Conservation (phyloP, 1,284 basidiomycete genomes). For the Hymenochaete sp. region DNA sequence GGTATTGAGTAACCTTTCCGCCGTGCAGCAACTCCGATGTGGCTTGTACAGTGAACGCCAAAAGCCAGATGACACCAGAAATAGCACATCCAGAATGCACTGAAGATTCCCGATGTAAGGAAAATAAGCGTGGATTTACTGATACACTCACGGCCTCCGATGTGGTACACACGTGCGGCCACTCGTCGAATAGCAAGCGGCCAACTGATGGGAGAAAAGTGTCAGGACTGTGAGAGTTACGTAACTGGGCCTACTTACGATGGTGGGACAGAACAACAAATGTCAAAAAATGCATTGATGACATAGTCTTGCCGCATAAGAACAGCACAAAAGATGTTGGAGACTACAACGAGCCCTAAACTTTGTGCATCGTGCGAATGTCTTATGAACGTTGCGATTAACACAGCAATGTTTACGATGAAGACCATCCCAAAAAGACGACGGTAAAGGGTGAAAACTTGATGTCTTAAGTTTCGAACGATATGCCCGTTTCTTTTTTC, state of each 20-base stretch:
- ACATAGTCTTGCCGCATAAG: slow-evolving; percentile 58
- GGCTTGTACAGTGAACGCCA: slow-evolving; percentile 43
- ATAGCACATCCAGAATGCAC: slow-evolving; percentile 50
- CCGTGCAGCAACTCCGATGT: slow-evolving; percentile 39
- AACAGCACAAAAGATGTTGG: slow-evolving; percentile 46
- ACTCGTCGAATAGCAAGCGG: slow-evolving; percentile 44
- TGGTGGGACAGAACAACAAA: slow-evolving; percentile 40
- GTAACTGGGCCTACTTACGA: slow-evolving; percentile 29
- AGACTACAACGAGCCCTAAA: slow-evolving; percentile 40
- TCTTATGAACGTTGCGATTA: slow-evolving; percentile 37
- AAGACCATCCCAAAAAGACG: slow-evolving; percentile 51
- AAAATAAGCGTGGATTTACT: background rate
- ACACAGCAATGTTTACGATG: slow-evolving; percentile 42
- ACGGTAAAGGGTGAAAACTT: slow-evolving; percentile 47
- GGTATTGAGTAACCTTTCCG: slow-evolving; percentile 33
- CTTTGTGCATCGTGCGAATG: slow-evolving; percentile 36
- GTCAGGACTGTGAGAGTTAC: slow-evolving; percentile 5
- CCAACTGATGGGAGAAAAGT: slow-evolving; percentile 32
- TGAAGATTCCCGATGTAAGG: slow-evolving; percentile 15
- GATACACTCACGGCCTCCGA: slow-evolving; percentile 36
- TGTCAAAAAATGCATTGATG: slow-evolving; percentile 46
- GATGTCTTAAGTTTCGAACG: slow-evolving; percentile 44
- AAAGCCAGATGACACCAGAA: slow-evolving; percentile 46
- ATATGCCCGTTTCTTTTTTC: slow-evolving; percentile 40
- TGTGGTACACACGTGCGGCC: slow-evolving; percentile 48